Base-by-base conservation (phyloP, 345 rosid species). In the Dipteronia dyeriana region DNA sequence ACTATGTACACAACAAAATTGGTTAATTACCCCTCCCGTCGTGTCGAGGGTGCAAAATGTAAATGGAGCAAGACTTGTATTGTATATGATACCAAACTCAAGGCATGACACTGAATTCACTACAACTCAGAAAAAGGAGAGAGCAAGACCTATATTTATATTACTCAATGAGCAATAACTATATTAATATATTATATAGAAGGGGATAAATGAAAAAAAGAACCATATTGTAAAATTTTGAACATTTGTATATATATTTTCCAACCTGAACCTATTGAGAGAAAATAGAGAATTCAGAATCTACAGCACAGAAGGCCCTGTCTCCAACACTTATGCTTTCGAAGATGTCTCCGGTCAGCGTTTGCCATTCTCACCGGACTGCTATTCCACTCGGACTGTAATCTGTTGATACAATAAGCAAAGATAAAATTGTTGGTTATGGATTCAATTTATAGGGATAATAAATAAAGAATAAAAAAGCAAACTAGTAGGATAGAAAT, bases 331-430 rank as follows among this genome's bases (percentile, higher is more conserved):
- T 86, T 82, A 4, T 82, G 92, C 81, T 90, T 92, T 73, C 83
- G 84, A 31, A 70, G 47, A 54, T 41, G 84, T 72, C 90, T 89
- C 81, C 83, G 80, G 29, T 90, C 93, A 8, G 92, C 93, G 86
- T 90, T 91, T 0, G 86, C 89, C 97, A 96, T 94, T 81, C 97
- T 89, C 63, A 90, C 92, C 0, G 98, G 99, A 82, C 99, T 96
- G 83, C 92, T 86, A 63, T 90, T 91, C 98, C 99, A 96, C 79
- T 96, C 99, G 0, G 93, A 75, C 75, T 96, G 95, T 76, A 96
- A 86, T 85, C 99, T 96, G 90, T 66, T 13, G 23, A 70, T 13
- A 76, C 3, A 68, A 26, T 38, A 13, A n/a, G 34, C 9, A 76
- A 19, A 59, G 2, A 13, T 5, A 4, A 34, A 22, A 34, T 51